phyloP scores from a whole-genome alignment of 2,329 filamentous ascomycete genomes.

The Colletotrichum destructivum region DNA sequence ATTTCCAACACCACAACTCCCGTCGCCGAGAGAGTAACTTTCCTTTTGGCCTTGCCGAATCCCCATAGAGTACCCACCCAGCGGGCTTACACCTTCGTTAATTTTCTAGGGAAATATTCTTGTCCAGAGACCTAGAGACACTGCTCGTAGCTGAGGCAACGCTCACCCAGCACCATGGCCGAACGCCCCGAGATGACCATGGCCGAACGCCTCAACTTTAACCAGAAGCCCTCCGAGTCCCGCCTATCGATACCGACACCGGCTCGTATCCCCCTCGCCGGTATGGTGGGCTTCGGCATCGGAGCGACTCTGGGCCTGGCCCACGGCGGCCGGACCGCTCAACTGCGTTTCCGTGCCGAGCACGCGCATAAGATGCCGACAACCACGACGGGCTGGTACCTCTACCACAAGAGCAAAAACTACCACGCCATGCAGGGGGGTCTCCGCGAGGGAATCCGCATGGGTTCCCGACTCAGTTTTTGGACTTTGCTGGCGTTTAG shows the following conservation, averaged over 20 bases:
- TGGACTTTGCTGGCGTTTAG: conserved; percentile 85
- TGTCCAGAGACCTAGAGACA: too few relatives aligned
- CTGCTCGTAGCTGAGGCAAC: background rate
- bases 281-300: conserved; percentile 74
- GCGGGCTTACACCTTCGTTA: background rate
- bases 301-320: conserved; percentile 80
- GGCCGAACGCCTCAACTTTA: conserved; percentile 46
- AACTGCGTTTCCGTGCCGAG: conserved; percentile 91
- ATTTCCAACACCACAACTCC: background rate
- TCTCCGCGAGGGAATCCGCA: conserved; percentile 82
- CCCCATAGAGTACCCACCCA: background rate
- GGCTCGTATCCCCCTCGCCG: conserved; percentile 76
- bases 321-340: conserved; percentile 80
- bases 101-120: background rate
- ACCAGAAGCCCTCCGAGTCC: conserved; percentile 54
- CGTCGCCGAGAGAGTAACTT: too few relatives aligned
- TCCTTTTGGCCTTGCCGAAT: background rate
- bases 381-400: conserved; percentile 89
- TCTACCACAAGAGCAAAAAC: conserved; percentile 99
- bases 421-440: conserved; percentile 87
- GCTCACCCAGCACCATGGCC: conserved; percentile 19
- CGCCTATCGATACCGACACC: conserved; percentile 75
- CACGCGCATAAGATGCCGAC: conserved; percentile 94
- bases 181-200: conserved; percentile 22
- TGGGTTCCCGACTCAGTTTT: conserved; percentile 78